These are phyloP conservation scores for Exophiala phaeomuriformis DNA, from an alignment of 2,329 filamentous ascomycete species.

Conservation along the genomic window DNA sequence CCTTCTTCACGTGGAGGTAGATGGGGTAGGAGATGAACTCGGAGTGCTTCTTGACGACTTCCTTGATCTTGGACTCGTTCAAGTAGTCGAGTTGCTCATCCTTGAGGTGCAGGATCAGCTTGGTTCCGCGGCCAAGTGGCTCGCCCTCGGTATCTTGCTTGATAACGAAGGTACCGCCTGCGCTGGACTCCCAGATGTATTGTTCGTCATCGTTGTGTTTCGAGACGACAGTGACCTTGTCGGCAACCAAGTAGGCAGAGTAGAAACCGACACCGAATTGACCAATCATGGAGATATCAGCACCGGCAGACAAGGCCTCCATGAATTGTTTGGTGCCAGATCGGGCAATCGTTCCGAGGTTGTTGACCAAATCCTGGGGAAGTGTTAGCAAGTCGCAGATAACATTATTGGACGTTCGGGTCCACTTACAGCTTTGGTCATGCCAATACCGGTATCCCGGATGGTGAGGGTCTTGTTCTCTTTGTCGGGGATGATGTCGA, in stretches of 20 bases:
- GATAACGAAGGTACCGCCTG: constrained; percentile 95
- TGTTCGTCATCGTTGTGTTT: constrained; percentile 99
- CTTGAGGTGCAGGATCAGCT: constrained; percentile 98
- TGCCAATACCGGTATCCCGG: constrained; percentile 96
- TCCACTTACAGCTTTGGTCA: constrained; percentile 91
- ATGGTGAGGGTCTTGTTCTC: constrained; percentile 96
- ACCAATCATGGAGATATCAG: constrained; percentile 99
- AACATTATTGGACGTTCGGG: background rate
- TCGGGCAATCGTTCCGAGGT: constrained; percentile 97
- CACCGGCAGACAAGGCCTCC: constrained; percentile 96
- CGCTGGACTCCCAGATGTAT: constrained; percentile 98
- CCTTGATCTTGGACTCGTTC: constrained; percentile 98
- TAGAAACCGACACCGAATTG: constrained; percentile 99
- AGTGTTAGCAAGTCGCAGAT: constrained; percentile 33
- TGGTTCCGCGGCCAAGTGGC: constrained; percentile 86
- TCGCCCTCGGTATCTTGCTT: constrained; percentile 82
- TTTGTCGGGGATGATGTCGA: constrained; percentile 98
- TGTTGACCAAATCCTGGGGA: constrained; percentile 92
- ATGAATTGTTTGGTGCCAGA: constrained; percentile 99
- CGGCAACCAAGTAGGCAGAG: constrained; percentile 98
- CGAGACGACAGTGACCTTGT: constrained; percentile 89
- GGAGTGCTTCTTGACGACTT: constrained; percentile 99
- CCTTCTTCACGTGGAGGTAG: constrained; percentile 99
- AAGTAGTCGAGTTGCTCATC: constrained; percentile 98
- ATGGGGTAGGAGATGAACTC: constrained; percentile 99